Evolutionary conservation across 306 rosid species (phyloP).

Genomic region (Trifolium repens): DNA sequence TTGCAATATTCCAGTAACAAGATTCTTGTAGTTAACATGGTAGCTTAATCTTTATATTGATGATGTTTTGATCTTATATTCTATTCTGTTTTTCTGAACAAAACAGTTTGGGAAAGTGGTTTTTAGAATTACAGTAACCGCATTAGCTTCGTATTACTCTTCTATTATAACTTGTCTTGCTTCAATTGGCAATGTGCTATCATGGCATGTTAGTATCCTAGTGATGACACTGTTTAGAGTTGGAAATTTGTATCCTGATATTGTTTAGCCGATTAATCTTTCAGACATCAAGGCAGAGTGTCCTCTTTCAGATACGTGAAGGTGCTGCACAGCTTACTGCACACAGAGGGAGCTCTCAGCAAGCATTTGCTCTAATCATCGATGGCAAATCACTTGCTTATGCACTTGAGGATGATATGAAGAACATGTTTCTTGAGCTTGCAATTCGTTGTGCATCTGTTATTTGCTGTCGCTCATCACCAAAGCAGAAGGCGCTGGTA

Average conservation of each 20-base stretch:
- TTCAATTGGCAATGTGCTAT: background rate
- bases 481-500: constrained; percentile 98
- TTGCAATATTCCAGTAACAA: background rate
- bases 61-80: background rate
- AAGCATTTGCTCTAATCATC: constrained; percentile 84
- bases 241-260: background rate
- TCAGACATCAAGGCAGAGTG: constrained; percentile 76
- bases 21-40: background rate
- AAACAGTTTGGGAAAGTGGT: background rate
- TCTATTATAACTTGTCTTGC: too few species aligned
- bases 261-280: background rate
- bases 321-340: constrained; percentile 60
- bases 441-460: constrained; percentile 85
- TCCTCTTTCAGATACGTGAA: constrained; percentile 64
- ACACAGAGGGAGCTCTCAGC: constrained; percentile 62
- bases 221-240: background rate
- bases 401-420: constrained; percentile 79
- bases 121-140: background rate
- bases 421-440: constrained; percentile 72
- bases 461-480: constrained; percentile 97
- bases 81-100: background rate
- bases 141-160: background rate
- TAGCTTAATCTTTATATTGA: background rate
- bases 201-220: background rate
- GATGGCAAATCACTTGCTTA: constrained; percentile 95